Conservation (phyloP, 305 asterid genomes). For the Fraxinus xanthoxyloides region DNA sequence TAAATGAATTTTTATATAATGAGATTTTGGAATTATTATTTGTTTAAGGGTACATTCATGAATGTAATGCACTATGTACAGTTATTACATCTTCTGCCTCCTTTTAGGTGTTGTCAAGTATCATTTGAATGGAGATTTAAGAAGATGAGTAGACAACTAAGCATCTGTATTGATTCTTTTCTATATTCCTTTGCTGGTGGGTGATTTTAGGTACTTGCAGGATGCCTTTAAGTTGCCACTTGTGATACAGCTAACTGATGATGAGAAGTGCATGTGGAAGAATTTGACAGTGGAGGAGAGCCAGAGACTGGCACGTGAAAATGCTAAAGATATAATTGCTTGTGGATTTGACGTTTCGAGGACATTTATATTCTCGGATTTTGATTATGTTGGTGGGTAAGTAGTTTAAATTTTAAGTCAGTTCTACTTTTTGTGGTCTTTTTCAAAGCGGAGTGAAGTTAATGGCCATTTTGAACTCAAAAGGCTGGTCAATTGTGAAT, state of each 20-base stretch:
- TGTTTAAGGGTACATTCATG: background rate
- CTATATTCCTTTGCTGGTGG: background rate
- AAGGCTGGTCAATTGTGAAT: background rate
- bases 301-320: conserved; percentile 92
- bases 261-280: conserved; percentile 98
- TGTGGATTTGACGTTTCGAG: conserved; percentile 90
- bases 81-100: background rate
- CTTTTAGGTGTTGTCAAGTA: background rate
- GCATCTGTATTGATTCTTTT: background rate
- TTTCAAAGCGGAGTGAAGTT: background rate
- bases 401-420: conserved; percentile 16
- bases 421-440: background rate
- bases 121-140: background rate
- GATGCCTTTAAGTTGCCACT: conserved; percentile 96
- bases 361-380: conserved; percentile 90
- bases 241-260: conserved; percentile 91
- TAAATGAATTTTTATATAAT: background rate
- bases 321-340: conserved; percentile 95
- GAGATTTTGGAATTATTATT: background rate
- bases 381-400: conserved; percentile 92
- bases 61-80: background rate
- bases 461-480: background rate
- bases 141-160: background rate
- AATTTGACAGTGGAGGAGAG: conserved; percentile 85
- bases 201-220: conserved; percentile 67